Evolutionary conservation across 129 eudicot genomes (phyloP).

Genomic region (Apium graveolens): DNA sequence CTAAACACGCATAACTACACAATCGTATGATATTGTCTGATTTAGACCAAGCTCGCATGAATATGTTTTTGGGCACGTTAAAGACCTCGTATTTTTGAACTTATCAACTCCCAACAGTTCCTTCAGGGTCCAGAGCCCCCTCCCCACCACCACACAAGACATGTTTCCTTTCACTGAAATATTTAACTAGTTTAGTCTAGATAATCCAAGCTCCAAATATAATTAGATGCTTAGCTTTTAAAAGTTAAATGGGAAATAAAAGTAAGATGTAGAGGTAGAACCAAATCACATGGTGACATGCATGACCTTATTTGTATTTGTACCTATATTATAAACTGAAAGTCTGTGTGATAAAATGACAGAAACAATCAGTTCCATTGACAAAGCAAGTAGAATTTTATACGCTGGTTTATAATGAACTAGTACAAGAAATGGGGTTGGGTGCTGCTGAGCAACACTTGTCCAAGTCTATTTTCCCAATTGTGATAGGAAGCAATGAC

Average conservation of each 20-base stretch:
- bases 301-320: not conserved
- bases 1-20: no score
- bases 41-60: no score
- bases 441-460: constrained; percentile 34
- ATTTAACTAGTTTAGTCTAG: no score
- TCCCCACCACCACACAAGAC: not conserved
- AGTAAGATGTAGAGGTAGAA: no score
- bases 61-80: no score
- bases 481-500: constrained; percentile 89
- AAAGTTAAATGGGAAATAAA: no score
- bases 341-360: not conserved
- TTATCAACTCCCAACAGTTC: no score
- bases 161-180: not conserved
- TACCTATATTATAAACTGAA: not conserved
- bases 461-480: constrained; percentile 49
- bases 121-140: not conserved
- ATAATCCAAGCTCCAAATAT: not conserved
- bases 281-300: not conserved
- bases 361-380: constrained; percentile 52
- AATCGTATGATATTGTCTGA: no score
- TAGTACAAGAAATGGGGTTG: constrained; percentile 38
- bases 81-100: no score
- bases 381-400: constrained; percentile 45
- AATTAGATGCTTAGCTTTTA: not conserved
- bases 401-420: constrained; percentile 31